Evolutionary conservation across 495 filamentous ascomycete genomes (phyloP).

Genomic region (Umbilicaria muhlenbergii): DNA sequence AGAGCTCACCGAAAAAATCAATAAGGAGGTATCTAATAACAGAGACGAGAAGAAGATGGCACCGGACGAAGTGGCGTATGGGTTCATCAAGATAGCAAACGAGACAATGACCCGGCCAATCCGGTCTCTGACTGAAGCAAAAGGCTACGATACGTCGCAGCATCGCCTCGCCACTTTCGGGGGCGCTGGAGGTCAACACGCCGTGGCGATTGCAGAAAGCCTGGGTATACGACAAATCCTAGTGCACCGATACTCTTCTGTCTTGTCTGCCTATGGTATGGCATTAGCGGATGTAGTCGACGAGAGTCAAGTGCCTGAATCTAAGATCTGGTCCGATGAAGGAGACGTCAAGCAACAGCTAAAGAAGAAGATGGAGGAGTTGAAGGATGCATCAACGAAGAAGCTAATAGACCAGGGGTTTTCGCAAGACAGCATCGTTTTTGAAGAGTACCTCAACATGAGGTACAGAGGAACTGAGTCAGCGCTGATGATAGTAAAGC

Average conservation of each 20-base stretch:
- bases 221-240: conserved; percentile 79
- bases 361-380: conserved; percentile 23
- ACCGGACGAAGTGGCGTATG: conserved; percentile 77
- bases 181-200: conserved; percentile 90
- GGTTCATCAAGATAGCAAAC: conserved; percentile 86
- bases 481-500: conserved; percentile 65
- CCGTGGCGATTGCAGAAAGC: conserved; percentile 83
- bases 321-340: conserved; percentile 54
- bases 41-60: conserved; percentile 55
- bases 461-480: conserved; percentile 79
- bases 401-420: conserved; percentile 64
- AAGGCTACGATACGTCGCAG: conserved; percentile 80
- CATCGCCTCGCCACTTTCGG: conserved; percentile 88
- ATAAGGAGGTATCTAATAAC: conserved; percentile 34
- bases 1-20: conserved; percentile 65
- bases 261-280: conserved; percentile 95
- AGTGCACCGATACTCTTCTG: conserved; percentile 83
- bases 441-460: conserved; percentile 84
- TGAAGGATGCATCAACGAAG: conserved; percentile 48
- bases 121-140: conserved; percentile 79
- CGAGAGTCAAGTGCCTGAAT: conserved; percentile 81
- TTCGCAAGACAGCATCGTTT: conserved; percentile 48
- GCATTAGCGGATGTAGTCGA: conserved; percentile 89
- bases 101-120: conserved; percentile 94
- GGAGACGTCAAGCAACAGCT: conserved; percentile 35